These are phyloP conservation scores for Sphagnum magellanicum DNA, from an alignment of 228 moss, liverwort and hornwort genomes.

Conservation along the genomic window DNA sequence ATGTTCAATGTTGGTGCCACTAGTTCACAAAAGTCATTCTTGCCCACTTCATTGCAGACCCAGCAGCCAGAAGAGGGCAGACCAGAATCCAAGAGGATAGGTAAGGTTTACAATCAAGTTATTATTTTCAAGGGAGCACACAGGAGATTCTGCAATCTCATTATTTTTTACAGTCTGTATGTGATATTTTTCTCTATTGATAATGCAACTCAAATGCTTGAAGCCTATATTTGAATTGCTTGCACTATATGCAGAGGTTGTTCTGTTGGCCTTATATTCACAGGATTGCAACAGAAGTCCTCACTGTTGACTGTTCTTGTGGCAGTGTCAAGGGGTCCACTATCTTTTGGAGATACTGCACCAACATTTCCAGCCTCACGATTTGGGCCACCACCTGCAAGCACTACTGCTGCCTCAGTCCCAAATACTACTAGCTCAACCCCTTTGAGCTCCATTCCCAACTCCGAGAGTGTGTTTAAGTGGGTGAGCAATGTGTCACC, in stretches of 20 bases:
- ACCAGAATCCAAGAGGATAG: slow-evolving; percentile 51
- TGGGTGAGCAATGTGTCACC: slow-evolving; percentile 43
- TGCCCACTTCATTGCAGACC: slow-evolving; percentile 30
- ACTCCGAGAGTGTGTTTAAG: slow-evolving; percentile 59
- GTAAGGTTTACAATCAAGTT: slow-evolving; percentile 3
- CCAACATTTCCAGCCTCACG: slow-evolving; percentile 32
- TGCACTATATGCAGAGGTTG: too few species aligned
- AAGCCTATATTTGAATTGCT: too few species aligned
- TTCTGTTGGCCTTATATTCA: too few species aligned
- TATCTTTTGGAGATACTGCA: slow-evolving; percentile 32
- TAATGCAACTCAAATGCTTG: too few species aligned
- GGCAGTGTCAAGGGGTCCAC: slow-evolving; percentile 28
- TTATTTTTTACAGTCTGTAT: too few species aligned
- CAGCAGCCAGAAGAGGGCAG: slow-evolving; percentile 29
- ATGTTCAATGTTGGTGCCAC: slow-evolving; percentile 20
- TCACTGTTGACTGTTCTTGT: background rate
- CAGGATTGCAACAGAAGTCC: too few species aligned
- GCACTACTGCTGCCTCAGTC: slow-evolving; percentile 24
- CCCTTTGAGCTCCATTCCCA: slow-evolving; percentile 15
- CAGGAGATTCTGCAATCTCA: too few species aligned
- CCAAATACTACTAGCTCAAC: slow-evolving; percentile 20
- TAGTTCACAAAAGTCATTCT: slow-evolving; percentile 26
- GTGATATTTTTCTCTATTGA: too few species aligned
- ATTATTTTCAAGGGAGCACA: background rate
- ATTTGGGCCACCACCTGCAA: slow-evolving; percentile 52